phyloP scores from a whole-genome alignment of 148 eudicot genomes.

The Rheum nobile region DNA sequence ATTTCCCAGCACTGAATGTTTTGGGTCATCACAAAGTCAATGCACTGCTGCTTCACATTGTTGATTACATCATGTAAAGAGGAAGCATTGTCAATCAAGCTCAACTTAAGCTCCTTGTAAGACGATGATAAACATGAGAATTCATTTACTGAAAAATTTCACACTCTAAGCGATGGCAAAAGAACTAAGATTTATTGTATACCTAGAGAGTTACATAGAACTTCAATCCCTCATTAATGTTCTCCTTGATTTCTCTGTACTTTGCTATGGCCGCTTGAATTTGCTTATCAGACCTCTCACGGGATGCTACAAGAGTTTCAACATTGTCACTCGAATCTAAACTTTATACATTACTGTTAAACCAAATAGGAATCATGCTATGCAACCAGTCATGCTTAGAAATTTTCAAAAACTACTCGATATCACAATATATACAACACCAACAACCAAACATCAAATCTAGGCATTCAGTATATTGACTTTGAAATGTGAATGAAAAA shows the following conservation, averaged over 20 bases:
- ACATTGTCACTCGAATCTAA: neutral
- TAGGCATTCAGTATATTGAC: neutral
- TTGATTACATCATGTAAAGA: slow-evolving; percentile 77
- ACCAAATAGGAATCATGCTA: neutral
- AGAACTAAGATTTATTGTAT: too few species aligned
- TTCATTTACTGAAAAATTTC: neutral
- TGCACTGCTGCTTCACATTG: slow-evolving; percentile 80
- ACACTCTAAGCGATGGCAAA: too few species aligned
- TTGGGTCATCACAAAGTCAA: slow-evolving; percentile 91
- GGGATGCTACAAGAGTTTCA: slow-evolving; percentile 43
- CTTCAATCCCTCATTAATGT: slow-evolving; percentile 87
- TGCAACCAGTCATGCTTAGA: too few species aligned
- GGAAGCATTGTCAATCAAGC: neutral
- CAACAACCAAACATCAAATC: too few species aligned
- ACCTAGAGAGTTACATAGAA: slow-evolving; percentile 98
- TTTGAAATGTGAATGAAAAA: neutral
- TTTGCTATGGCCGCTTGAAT: slow-evolving; percentile 91
- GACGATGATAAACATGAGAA: neutral
- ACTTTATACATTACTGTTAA: neutral
- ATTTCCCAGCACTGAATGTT: slow-evolving; percentile 94
- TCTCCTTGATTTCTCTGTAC: slow-evolving; percentile 81
- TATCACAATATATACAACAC: too few species aligned
- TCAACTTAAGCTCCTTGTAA: neutral
- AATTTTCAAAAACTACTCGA: too few species aligned
- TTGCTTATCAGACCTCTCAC: slow-evolving; percentile 75